Base-by-base conservation (phyloP, 2,329 filamentous ascomycete genomes). In the Paecilomyces dactylethromorphus region DNA sequence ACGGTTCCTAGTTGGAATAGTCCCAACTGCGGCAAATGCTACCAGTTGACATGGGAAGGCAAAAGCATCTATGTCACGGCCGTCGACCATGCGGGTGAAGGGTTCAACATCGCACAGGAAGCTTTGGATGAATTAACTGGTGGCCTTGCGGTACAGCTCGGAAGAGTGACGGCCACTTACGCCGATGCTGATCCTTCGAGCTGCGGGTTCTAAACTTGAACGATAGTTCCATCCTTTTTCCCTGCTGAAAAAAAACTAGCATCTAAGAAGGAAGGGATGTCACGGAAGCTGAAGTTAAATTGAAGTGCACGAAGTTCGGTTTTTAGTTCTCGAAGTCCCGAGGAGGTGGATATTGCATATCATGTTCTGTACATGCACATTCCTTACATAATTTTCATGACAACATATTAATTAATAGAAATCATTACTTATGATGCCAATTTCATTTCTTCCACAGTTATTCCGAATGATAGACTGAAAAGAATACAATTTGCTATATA, bases 11-110 rank as follows among this genome's bases (percentile, higher is more conserved):
- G 75, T 54, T 83, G 78, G 78, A 78, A 79, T 64, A 74, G 70
- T 55, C 61, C 68, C 15, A 72, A 79, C 69, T 84, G 82, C 67
- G 81, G 81, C 54, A 79, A 76, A 52, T 84, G 82, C 74, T 83
- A 81, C 68, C 68, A 74, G 56, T 64, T 84, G 57, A 76, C 74
- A 52, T 84, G 78, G 69, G 74, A 77, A 53, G 61, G 64, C 31
- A 77, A 74, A 52, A 69, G 68, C 3, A 76, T 84, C 68, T 77
- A 79, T 60, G 71, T 83, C 24, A 70, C 79, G 15, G 82, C 77
- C 1, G 72, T 84, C 51, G 82, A 84, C 61, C 67, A 76, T 3
- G 76, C 69, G 0, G 60, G 68, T 3, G 69, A 69, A 45, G 80
- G 79, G 8, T 80, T 84, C 72, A 82, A 82, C 65, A 66, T 84